phyloP scores from a whole-genome alignment of 2,329 filamentous ascomycete genomes.

The Trichophyton mentagrophytes region DNA sequence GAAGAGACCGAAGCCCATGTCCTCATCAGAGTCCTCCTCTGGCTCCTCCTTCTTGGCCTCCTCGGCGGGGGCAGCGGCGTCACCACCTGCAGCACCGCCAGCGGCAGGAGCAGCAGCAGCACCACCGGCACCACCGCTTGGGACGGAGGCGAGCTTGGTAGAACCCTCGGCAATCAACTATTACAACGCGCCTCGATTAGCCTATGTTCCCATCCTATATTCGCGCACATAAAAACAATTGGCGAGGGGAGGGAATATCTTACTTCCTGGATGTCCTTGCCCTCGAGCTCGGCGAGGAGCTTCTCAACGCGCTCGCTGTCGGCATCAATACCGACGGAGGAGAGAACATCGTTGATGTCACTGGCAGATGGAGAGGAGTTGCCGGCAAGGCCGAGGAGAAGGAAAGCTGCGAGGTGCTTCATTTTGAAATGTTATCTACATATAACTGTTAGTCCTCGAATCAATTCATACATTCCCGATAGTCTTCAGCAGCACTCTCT shows the following conservation, averaged over 20 bases:
- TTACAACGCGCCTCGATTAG: conserved; percentile 9
- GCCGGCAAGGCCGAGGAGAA: conserved; percentile 88
- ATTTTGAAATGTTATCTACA: conserved; percentile 50
- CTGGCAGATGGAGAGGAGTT: conserved; percentile 74
- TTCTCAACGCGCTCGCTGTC: conserved; percentile 74
- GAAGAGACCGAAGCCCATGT: conserved; percentile 66
- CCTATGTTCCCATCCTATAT: conserved; percentile 15
- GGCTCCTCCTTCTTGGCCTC: conserved; percentile 65
- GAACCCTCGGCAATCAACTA: conserved; percentile 86
- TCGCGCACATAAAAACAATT: not conserved
- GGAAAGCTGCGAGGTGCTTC: conserved; percentile 99
- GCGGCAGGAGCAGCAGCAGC: conserved; percentile 47
- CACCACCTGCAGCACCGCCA: conserved; percentile 55
- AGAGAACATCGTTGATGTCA: conserved; percentile 81
- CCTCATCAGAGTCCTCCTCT: conserved; percentile 61
- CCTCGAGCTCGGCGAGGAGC: conserved; percentile 65
- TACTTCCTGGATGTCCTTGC: conserved; percentile 75
- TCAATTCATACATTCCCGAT: not conserved
- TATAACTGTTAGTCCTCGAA: not conserved
- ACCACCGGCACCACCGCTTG: conserved; percentile 71
- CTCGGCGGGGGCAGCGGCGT: conserved; percentile 48
- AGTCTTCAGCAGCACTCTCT: not conserved
- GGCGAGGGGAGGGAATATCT: conserved; percentile 21
- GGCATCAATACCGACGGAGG: conserved; percentile 88
- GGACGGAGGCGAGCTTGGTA: conserved; percentile 92